These are phyloP conservation scores for Penicillium freii DNA, from an alignment of 2,329 filamentous ascomycete species.

Conservation along the genomic window DNA sequence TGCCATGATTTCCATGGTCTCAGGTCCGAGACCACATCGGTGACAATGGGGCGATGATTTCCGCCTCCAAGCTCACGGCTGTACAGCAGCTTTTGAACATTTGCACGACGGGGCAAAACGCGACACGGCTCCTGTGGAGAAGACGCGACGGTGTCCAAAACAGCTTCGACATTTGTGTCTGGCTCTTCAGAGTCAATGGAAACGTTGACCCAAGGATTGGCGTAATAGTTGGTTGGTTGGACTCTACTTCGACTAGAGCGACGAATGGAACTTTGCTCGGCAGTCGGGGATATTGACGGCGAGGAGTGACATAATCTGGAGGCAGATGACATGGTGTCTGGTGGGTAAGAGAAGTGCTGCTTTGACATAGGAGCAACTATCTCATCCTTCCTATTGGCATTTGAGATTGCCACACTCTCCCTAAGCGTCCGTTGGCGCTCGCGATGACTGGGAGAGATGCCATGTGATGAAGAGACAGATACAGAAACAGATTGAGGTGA, in stretches of 20 bases:
- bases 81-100: constrained; percentile 23
- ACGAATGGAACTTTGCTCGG: constrained; percentile 11
- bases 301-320: background rate
- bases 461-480: background rate
- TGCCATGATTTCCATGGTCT: constrained; percentile 51
- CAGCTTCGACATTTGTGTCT: background rate
- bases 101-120: background rate
- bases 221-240: constrained; percentile 35
- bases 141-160: background rate
- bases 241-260: constrained; percentile 31
- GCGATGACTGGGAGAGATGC: background rate
- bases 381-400: constrained; percentile 7
- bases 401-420: constrained; percentile 4
- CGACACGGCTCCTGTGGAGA: background rate
- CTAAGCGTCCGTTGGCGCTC: constrained; percentile 5
- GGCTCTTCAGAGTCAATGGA: constrained; percentile 14
- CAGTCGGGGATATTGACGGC: background rate
- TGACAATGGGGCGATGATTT: constrained; percentile 14
- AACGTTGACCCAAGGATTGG: constrained; percentile 10
- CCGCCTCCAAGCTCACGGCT: constrained; percentile 30
- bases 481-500: background rate
- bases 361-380: background rate
- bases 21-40: constrained; percentile 40
- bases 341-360: background rate
- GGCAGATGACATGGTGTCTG: background rate